Percentiles rank a stretch among this genome's conserved stretches.
phyloP scores from a whole-genome alignment of 2,329 filamentous ascomycete genomes.

The Neofusicoccum sp. region DNA sequence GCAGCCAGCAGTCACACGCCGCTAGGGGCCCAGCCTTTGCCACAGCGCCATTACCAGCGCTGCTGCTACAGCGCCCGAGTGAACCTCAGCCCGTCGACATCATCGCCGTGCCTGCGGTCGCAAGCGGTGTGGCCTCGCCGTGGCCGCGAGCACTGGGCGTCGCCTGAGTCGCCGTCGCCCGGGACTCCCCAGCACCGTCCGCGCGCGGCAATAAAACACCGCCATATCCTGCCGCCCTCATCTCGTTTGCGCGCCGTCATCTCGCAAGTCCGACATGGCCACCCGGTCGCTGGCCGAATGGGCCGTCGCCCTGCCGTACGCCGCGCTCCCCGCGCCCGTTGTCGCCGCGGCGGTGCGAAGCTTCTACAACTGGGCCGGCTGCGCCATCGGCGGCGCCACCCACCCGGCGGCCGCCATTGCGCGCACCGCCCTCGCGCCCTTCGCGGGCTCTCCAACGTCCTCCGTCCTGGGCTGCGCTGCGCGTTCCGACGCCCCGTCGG shows the following conservation, averaged over 20 bases:
- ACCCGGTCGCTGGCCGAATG: constrained; percentile 50
- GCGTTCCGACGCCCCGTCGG: constrained; percentile 46
- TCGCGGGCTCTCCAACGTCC: constrained; percentile 40
- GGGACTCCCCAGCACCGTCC: background rate
- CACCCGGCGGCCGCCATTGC: constrained; percentile 47
- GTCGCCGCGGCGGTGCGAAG: constrained; percentile 46
- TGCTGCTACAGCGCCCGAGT: too few relatives aligned
- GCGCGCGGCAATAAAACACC: background rate
- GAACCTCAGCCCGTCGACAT: background rate
- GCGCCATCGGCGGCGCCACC: constrained; percentile 50
- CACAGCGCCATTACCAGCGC: constrained; percentile 14
- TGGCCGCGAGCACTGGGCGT: constrained; percentile 3
- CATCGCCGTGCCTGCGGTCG: background rate
- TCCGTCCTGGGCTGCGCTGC: constrained; percentile 35
- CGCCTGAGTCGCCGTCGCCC: background rate
- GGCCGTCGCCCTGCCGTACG: constrained; percentile 43
- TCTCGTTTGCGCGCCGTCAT: background rate
- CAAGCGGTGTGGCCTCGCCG: background rate
- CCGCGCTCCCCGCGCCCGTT: constrained; percentile 42
- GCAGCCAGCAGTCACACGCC: background rate
- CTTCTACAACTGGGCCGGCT: constrained; percentile 57
- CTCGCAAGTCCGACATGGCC: constrained; percentile 41
- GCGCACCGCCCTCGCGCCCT: constrained; percentile 33
- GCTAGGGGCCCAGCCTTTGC: background rate
- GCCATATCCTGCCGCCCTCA: background rate